These are phyloP conservation scores for Colletotrichum lupini DNA, from an alignment of 2,329 filamentous ascomycete species.

Conservation along the genomic window DNA sequence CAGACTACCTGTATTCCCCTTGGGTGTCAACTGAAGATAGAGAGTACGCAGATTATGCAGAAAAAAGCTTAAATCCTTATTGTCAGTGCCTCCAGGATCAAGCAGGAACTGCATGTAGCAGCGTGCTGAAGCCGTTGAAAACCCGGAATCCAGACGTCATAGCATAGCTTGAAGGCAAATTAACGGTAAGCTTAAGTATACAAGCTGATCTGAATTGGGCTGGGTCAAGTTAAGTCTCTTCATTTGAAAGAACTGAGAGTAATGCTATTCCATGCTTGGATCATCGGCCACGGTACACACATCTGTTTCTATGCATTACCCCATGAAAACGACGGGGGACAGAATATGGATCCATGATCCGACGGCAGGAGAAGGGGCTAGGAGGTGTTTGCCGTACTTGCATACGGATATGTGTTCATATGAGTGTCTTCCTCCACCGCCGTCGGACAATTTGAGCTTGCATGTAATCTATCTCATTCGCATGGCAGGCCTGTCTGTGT, in stretches of 20 bases:
- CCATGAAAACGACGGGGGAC: not conserved
- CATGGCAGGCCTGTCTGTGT: conserved; percentile 13
- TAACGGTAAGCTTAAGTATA: not conserved
- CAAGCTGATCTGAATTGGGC: not conserved
- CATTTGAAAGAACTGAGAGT: too few relatives aligned
- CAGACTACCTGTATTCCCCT: not conserved
- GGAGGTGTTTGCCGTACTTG: not conserved
- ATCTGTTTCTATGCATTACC: not conserved
- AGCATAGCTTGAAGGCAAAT: conserved; percentile 6
- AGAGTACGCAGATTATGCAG: conserved; percentile 15
- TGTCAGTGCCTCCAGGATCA: not conserved
- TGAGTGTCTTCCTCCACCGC: not conserved
- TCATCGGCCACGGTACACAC: not conserved
- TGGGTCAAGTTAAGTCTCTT: not conserved
- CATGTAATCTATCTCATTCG: not conserved
- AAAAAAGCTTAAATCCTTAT: conserved; percentile 25
- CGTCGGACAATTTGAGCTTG: not conserved
- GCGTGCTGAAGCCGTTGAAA: not conserved
- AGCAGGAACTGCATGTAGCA: not conserved
- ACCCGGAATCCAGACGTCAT: conserved; percentile 5
- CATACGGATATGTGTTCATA: not conserved
- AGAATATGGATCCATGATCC: not conserved
- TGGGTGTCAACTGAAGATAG: conserved; percentile 22
- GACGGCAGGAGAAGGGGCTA: not conserved
- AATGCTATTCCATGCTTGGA: not conserved